These are phyloP conservation scores for Gymnopus androsaceus DNA, from an alignment of 1,284 basidiomycete genomes.

Conservation along the genomic window DNA sequence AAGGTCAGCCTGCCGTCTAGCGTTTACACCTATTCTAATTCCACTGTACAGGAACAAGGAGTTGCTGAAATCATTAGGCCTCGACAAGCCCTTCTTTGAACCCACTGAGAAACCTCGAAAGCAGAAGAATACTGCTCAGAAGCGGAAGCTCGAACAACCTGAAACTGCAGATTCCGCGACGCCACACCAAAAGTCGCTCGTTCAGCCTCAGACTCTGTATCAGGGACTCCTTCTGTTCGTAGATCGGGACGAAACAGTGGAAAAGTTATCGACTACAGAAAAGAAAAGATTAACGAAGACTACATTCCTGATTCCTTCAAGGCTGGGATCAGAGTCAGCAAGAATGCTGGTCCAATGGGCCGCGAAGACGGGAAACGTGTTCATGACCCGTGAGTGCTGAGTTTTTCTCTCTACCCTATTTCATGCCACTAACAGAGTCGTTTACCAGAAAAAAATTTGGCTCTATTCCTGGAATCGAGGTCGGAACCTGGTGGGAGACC, in stretches of 20 bases:
- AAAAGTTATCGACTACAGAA: conserved; percentile 57
- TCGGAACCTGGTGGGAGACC: conserved; percentile 80
- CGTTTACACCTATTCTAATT: not conserved
- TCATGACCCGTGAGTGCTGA: conserved; percentile 62
- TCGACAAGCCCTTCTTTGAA: conserved; percentile 49
- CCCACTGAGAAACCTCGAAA: conserved; percentile 41
- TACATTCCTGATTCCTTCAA: conserved; percentile 39
- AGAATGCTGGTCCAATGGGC: conserved; percentile 40
- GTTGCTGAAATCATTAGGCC: conserved; percentile 43
- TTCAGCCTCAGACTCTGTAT: conserved; percentile 11
- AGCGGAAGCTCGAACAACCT: conserved; percentile 31
- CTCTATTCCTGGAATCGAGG: conserved; percentile 68
- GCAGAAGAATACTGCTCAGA: conserved; percentile 21
- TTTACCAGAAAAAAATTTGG: conserved; percentile 55
- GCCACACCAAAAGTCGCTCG: conserved; percentile 24
- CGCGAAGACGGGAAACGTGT: conserved; percentile 42
- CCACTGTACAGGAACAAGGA: conserved; percentile 50
- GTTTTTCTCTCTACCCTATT: not conserved
- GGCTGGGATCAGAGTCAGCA: conserved; percentile 34
- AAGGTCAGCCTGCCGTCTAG: conserved; percentile 16
- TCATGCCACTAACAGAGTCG: conserved; percentile 4
- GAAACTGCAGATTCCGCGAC: conserved; percentile 26
- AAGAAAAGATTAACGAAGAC: conserved; percentile 35
- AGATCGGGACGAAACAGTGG: conserved; percentile 67
- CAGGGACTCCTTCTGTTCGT: conserved; percentile 37